Conservation (phyloP, 495 filamentous ascomycete species). For the Hypomontagnella submonticulosa region DNA sequence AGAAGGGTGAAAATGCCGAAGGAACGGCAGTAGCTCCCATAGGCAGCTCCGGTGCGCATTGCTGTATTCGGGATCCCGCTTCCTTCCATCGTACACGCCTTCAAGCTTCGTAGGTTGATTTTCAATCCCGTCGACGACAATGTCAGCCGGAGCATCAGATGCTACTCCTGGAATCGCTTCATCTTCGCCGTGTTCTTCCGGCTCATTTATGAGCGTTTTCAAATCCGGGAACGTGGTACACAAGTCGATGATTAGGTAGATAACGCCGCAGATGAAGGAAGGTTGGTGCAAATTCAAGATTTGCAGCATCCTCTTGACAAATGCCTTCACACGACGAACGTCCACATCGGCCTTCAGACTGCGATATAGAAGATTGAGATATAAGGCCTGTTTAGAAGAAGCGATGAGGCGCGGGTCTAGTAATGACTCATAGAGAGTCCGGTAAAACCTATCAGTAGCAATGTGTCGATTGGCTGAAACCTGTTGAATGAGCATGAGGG, state of each 20-base stretch:
- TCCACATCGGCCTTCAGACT: conserved; percentile 87
- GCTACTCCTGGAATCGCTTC: conserved; percentile 35
- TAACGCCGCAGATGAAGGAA: conserved; percentile 86
- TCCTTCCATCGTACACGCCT: conserved; percentile 80
- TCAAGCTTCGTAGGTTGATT: conserved; percentile 27
- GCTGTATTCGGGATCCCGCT: conserved; percentile 89
- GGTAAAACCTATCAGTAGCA: conserved; percentile 88
- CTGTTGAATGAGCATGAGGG: conserved; percentile 95
- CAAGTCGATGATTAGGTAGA: conserved; percentile 88
- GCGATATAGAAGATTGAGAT: conserved; percentile 90
- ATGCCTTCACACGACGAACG: conserved; percentile 90
- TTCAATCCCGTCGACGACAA: conserved; percentile 7
- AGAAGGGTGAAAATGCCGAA: conserved; percentile 90
- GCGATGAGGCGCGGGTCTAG: conserved; percentile 86
- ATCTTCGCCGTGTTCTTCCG: conserved; percentile 70
- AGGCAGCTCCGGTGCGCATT: conserved; percentile 90
- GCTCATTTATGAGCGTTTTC: conserved; percentile 74
- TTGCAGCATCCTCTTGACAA: conserved; percentile 91
- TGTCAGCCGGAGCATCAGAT: conserved; percentile 34
- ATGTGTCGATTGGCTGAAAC: conserved; percentile 79
- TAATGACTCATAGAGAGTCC: conserved; percentile 93
- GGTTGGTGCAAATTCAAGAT: conserved; percentile 88
- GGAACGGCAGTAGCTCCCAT: conserved; percentile 88
- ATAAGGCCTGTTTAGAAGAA: conserved; percentile 94
- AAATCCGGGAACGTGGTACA: conserved; percentile 79